A percentile compares a stretch with the other conserved stretches of the same genome.
phyloP scores from a whole-genome alignment of 768 basidiomycete species.

The Macrolepiota fuliginosa region DNA sequence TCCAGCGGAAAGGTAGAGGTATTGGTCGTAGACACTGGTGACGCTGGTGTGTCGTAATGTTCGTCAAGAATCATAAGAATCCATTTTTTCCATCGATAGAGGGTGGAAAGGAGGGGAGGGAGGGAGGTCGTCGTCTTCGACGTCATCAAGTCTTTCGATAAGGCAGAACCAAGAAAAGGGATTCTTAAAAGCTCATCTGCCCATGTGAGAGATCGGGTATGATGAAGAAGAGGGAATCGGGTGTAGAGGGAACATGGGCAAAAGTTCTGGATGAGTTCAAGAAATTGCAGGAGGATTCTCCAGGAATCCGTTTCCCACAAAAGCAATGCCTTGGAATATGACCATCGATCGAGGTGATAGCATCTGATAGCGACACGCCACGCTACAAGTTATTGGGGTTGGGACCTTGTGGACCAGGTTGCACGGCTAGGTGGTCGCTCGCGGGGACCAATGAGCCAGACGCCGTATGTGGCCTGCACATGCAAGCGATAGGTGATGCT shows the following conservation, averaged over 20 bases:
- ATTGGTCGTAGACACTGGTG: slow-evolving; percentile 14
- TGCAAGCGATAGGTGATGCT: slow-evolving; percentile 4
- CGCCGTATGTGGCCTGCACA: slow-evolving; percentile 2
- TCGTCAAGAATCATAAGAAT: slow-evolving; percentile 40
- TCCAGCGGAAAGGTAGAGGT: neutral
- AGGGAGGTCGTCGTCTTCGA: neutral
- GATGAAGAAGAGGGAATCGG: neutral
- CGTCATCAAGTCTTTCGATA: slow-evolving; percentile 6
- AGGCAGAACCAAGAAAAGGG: slow-evolving; percentile 1
- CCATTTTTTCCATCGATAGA: slow-evolving; percentile 28
- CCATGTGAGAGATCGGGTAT: slow-evolving; percentile 1
- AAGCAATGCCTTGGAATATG: neutral
- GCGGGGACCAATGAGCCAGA: slow-evolving; percentile 8
- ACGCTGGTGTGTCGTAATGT: slow-evolving; percentile 18
- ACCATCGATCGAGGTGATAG: slow-evolving; percentile 26
- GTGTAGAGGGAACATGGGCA: slow-evolving; percentile 12
- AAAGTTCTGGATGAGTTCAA: slow-evolving; percentile 19
- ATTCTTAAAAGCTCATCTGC: slow-evolving; percentile 1
- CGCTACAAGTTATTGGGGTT: slow-evolving; percentile 14
- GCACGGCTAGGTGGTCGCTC: neutral
- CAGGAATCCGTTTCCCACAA: slow-evolving; percentile 26
- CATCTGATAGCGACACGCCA: slow-evolving; percentile 23
- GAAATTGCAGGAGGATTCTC: slow-evolving; percentile 27
- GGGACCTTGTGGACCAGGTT: neutral
- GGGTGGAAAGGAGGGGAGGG: slow-evolving; percentile 14